These are phyloP conservation scores for Annulohypoxylon nitens DNA, from an alignment of 495 filamentous ascomycete genomes.

Conservation along the genomic window DNA sequence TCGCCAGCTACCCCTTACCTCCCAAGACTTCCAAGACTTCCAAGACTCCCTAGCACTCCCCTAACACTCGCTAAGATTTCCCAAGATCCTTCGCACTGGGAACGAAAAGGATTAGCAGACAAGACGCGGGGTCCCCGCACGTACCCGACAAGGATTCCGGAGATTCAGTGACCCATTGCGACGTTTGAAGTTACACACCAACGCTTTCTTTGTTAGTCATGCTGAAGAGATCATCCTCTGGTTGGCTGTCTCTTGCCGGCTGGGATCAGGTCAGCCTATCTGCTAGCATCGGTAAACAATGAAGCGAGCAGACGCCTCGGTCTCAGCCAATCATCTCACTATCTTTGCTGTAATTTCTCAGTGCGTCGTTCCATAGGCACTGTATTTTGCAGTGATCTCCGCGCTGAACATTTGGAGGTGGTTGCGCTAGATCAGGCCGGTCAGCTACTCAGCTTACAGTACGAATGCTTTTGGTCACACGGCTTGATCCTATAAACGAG, in stretches of 20 bases:
- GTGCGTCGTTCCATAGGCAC: neutral
- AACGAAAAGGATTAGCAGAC: conserved; percentile 4
- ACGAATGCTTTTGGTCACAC: neutral
- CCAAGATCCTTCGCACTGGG: conserved; percentile 21
- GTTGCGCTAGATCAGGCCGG: neutral
- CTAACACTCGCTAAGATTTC: neutral
- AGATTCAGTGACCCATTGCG: neutral
- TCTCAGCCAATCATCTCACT: neutral
- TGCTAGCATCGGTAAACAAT: conserved; percentile 14
- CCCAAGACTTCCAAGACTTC: conserved; percentile 2
- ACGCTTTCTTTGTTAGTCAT: conserved; percentile 23
- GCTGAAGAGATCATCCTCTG: conserved; percentile 3
- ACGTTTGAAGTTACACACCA: conserved; percentile 1
- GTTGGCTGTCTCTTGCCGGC: neutral
- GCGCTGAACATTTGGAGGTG: neutral
- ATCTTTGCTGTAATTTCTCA: neutral
- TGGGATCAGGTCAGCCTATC: neutral
- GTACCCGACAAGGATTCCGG: conserved; percentile 6
- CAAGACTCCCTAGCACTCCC: neutral
- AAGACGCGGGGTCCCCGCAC: conserved; percentile 39
- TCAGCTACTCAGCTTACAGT: neutral
- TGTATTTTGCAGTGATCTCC: neutral
- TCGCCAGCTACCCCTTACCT: conserved; percentile 18
- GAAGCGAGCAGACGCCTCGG: neutral
- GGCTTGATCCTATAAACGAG: neutral